Conservation (phyloP, 2,329 filamentous ascomycete genomes). For the Monilinia fructigena region DNA sequence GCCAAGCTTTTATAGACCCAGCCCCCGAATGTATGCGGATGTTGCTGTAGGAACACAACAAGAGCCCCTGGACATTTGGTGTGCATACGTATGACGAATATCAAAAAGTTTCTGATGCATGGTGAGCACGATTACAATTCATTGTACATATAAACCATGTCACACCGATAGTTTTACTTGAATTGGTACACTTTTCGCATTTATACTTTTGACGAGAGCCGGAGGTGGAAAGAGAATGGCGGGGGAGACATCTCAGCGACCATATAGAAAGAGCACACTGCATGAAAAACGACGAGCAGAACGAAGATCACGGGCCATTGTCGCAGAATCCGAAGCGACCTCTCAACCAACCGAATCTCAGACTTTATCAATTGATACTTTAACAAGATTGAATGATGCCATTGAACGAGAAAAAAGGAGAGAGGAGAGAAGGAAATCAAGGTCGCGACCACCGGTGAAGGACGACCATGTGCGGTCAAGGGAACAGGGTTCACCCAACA, state of each 20-base stretch:
- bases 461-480: conserved; percentile 67
- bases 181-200: not conserved
- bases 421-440: conserved; percentile 35
- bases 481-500: conserved; percentile 42
- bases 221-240: conserved; percentile 22
- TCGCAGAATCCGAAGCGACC: conserved; percentile 28
- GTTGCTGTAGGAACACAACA: conserved; percentile 13
- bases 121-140: conserved; percentile 1
- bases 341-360: conserved; percentile 36
- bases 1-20: conserved; percentile 17
- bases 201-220: not conserved
- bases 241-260: conserved; percentile 19
- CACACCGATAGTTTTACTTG: not conserved
- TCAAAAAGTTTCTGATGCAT: conserved; percentile 5
- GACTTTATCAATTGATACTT: conserved; percentile 37
- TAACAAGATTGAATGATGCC: conserved; percentile 37
- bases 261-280: conserved; percentile 16
- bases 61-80: conserved; percentile 11
- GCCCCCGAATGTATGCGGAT: conserved; percentile 11
- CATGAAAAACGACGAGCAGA: conserved; percentile 23
- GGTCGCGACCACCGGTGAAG: conserved; percentile 63
- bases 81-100: not conserved
- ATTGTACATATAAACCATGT: conserved; percentile 18
- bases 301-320: conserved; percentile 27
- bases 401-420: conserved; percentile 32